Evolutionary conservation across 169 alveolate genomes (phyloP), one percentile per base, ranked within the genome.

Genomic region (Plasmodium knowlesi): DNA sequence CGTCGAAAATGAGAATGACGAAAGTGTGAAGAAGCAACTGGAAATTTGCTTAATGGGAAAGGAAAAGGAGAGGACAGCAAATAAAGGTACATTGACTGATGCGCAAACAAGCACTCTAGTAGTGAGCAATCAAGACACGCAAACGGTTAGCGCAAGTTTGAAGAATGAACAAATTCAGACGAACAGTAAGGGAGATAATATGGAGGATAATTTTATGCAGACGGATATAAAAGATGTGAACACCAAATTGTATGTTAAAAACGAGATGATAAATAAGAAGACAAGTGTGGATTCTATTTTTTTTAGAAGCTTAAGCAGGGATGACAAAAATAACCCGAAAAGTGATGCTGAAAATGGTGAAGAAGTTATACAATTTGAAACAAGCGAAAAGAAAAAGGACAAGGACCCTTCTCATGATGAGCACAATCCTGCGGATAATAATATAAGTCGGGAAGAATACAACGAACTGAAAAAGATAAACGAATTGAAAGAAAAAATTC

Each of bases 261-360:
- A 79, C 6, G 89, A 89, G 50, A 78, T 89, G 94, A 16, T 89
- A 67, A 89, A 25, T 53, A 89, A 89, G 67, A 89, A 89, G 57
- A 89, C 94, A n/a, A 89, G 94, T 89, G 82, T 89, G 12, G 94
- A 89, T 89, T 89, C 94, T 8, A 80, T 89, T 34, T 89, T 89
- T 89, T 89, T 89, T 78, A 89, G 41, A 67, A 89, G 34, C 34
- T 41, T 89, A 79, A 89, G 90, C 46, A 89, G 82, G 57, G 94
- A 86, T 86, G 34, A 79, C 14, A 82, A 22, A 5, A n/a, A 5
- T 22, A 22, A n/a, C 9, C 22, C 71, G 37, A 54, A 46, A 50
- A 41, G 73, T 19, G 53, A 70, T 8, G 3, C 30, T 16, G 28
- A 14, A 9, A 10, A 3, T 43, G 16, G n/a, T 5, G 14, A 46